Conservation (phyloP, 345 rosid species). For the Iberis pinnata region DNA sequence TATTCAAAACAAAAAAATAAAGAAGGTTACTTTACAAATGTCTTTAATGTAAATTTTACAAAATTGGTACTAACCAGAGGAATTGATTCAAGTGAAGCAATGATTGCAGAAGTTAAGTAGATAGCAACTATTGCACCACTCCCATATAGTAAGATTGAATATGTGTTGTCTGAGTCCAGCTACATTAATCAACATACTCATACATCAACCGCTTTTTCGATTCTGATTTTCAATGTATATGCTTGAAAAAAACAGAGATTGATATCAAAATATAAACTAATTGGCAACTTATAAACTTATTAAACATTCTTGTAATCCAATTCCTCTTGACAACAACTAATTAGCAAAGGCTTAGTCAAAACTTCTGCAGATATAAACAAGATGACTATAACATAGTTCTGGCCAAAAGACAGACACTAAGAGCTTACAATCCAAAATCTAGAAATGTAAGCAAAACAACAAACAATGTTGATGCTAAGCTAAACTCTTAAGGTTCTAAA, state of each 20-base stretch:
- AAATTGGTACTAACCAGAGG: slow-evolving; percentile 54
- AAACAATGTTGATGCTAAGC: too few species aligned
- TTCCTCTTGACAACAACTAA: too few species aligned
- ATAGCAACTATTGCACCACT: slow-evolving; percentile 54
- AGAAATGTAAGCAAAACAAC: too few species aligned
- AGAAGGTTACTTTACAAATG: neutral
- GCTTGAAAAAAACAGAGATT: too few species aligned
- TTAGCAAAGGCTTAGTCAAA: too few species aligned
- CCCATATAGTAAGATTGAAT: slow-evolving; percentile 52
- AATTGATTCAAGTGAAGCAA: slow-evolving; percentile 70
- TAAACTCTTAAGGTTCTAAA: too few species aligned
- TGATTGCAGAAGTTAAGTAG: slow-evolving; percentile 54
- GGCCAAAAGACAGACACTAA: neutral
- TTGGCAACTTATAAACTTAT: too few species aligned
- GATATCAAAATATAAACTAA: too few species aligned
- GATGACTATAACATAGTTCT: too few species aligned
- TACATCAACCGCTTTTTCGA: neutral
- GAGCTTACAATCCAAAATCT: neutral
- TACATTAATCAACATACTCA: slow-evolving; percentile 24
- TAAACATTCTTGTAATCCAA: too few species aligned
- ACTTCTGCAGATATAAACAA: too few species aligned
- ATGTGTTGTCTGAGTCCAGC: slow-evolving; percentile 57
- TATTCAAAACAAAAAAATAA: neutral
- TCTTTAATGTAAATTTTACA: too few species aligned
- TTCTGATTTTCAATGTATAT: neutral